Percentiles rank a stretch among this genome's conserved stretches.
phyloP scores from a whole-genome alignment of 2,329 filamentous ascomycete genomes.

The Metarhizium robertsii region DNA sequence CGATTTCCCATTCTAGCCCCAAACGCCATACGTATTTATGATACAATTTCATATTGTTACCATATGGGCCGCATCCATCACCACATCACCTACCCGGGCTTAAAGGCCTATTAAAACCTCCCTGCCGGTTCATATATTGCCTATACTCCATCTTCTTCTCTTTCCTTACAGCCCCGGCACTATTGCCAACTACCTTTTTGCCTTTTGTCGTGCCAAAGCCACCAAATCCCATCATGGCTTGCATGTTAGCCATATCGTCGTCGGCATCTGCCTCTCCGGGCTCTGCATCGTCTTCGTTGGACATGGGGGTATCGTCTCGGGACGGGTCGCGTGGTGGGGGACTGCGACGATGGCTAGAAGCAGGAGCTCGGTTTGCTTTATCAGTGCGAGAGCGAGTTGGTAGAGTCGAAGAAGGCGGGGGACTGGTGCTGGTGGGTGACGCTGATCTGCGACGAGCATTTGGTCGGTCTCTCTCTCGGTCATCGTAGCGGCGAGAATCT shows the following conservation, averaged over 20 bases:
- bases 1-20: not conserved
- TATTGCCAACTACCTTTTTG: conserved; percentile 81
- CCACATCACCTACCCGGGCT: conserved; percentile 39
- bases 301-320: conserved; percentile 15
- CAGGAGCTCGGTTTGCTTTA: conserved; percentile 5
- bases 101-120: conserved; percentile 73
- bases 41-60: not conserved
- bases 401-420: conserved; percentile 15
- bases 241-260: conserved; percentile 64
- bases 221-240: conserved; percentile 82
- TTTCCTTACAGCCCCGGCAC: conserved; percentile 72
- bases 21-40: not conserved
- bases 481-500: conserved; percentile 18
- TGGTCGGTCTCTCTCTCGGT: conserved; percentile 15
- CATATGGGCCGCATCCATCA: not conserved
- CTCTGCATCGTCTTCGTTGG: conserved; percentile 16
- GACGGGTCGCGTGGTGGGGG: conserved; percentile 7
- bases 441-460: conserved; percentile 26
- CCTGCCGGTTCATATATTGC: conserved; percentile 89
- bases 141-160: conserved; percentile 92
- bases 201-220: conserved; percentile 81
- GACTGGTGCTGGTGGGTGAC: conserved; percentile 20
- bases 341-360: conserved; percentile 13
- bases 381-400: conserved; percentile 25
- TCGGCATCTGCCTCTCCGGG: conserved; percentile 40